Percentiles rank a stretch among this genome's conserved stretches.
Evolutionary conservation across 2,329 filamentous ascomycete genomes (phyloP).

Genomic region (Trichophyton mentagrophytes): DNA sequence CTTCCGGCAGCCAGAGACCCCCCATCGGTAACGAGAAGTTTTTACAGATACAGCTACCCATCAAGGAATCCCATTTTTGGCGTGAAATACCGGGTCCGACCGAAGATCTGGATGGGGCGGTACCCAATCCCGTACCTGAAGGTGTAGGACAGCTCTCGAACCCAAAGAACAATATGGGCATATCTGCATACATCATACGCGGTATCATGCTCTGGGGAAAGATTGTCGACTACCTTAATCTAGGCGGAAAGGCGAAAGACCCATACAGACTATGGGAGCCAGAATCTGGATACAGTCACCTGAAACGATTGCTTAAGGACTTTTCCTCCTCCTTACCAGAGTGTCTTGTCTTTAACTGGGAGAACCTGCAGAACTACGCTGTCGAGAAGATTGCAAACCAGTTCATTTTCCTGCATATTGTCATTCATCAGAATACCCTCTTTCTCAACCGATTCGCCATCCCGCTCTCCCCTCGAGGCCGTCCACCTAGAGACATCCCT

Average conservation of each 20-base stretch:
- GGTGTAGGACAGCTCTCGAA: constrained; percentile 54
- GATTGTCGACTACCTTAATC: constrained; percentile 78
- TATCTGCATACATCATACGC: constrained; percentile 78
- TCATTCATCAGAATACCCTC: constrained; percentile 75
- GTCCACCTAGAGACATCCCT: constrained; percentile 57
- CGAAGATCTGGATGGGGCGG: constrained; percentile 62
- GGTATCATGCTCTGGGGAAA: constrained; percentile 80
- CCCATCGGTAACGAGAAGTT: constrained; percentile 84
- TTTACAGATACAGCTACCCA: constrained; percentile 76
- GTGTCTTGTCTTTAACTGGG: constrained; percentile 57
- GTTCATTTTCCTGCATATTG: constrained; percentile 82
- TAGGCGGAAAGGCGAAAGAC: constrained; percentile 74
- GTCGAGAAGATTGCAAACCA: constrained; percentile 80
- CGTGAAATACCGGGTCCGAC: constrained; percentile 83
- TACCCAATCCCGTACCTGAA: constrained; percentile 49
- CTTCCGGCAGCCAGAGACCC: constrained; percentile 82
- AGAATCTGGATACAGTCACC: constrained; percentile 59
- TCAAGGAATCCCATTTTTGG: constrained; percentile 80
- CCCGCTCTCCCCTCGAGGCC: constrained; percentile 50
- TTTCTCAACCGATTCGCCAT: constrained; percentile 84
- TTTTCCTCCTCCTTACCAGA: constrained; percentile 59
- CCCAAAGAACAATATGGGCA: constrained; percentile 77
- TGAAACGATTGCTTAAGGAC: constrained; percentile 58
- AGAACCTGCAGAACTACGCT: constrained; percentile 74
- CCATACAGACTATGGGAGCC: constrained; percentile 65